These are phyloP conservation scores for Tanacetum coccineum DNA, from an alignment of 129 eudicot genomes.

Conservation along the genomic window DNA sequence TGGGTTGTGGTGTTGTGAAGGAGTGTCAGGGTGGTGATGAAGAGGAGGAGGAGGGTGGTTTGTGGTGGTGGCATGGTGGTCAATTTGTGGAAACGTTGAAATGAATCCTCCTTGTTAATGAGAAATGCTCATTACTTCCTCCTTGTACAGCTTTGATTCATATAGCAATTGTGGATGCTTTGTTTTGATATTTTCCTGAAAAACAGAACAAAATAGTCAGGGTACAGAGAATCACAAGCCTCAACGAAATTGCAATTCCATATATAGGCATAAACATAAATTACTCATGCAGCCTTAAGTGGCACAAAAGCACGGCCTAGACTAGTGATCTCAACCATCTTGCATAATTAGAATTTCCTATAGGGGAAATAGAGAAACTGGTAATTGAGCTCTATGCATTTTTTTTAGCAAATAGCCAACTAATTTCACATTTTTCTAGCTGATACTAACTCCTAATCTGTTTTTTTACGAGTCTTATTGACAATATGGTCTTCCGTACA, in stretches of 20 bases:
- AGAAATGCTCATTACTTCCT: slow-evolving; percentile 69
- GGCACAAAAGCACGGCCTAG: neutral
- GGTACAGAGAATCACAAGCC: slow-evolving; percentile 2
- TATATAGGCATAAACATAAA: neutral
- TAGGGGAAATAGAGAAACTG: neutral
- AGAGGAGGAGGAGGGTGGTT: too few relatives aligned
- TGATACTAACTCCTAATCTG: too few relatives aligned
- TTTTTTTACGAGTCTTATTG: too few relatives aligned
- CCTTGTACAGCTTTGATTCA: slow-evolving; percentile 91
- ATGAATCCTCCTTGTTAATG: too few relatives aligned
- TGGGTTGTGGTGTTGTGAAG: too few relatives aligned
- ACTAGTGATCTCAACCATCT: neutral
- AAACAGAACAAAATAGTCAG: neutral
- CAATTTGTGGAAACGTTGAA: too few relatives aligned
- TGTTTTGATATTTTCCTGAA: slow-evolving; percentile 93
- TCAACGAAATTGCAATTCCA: neutral
- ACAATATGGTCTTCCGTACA: too few relatives aligned
- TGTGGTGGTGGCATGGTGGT: too few relatives aligned
- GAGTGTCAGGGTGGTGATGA: too few relatives aligned
- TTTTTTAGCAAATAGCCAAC: too few relatives aligned
- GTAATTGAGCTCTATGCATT: too few relatives aligned
- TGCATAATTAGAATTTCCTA: neutral
- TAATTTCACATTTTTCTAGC: too few relatives aligned
- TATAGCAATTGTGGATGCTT: slow-evolving; percentile 94
- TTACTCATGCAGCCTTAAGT: neutral